Evolutionary conservation across 225 moss, liverwort and hornwort genomes (phyloP).

Genomic region (Anthoceros angustus): DNA sequence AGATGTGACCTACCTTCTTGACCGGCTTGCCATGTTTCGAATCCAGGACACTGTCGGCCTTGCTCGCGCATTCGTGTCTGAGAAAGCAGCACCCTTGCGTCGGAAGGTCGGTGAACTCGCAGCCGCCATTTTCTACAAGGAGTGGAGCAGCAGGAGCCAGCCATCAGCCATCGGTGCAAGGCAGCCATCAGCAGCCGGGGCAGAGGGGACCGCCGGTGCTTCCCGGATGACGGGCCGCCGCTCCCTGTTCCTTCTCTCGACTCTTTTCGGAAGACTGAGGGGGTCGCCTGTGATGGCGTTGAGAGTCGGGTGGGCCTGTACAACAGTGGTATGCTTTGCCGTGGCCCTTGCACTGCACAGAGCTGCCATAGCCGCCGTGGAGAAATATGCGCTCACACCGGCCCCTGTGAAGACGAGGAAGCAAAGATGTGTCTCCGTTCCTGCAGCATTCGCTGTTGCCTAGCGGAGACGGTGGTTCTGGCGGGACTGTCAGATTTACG

Average conservation of each 20-base stretch:
- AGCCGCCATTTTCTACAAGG: conserved; percentile 29
- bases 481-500: no score
- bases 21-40: not conserved
- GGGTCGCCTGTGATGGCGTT: not conserved
- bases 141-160: not conserved
- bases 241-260: not conserved
- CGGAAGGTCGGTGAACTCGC: conserved; percentile 34
- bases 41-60: conserved; percentile 35
- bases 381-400: not conserved
- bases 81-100: conserved; percentile 31
- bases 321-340: not conserved
- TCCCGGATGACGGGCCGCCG: not conserved
- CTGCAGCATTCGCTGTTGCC: no score
- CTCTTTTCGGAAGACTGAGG: not conserved
- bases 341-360: not conserved
- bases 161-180: not conserved
- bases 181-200: not conserved
- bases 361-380: not conserved
- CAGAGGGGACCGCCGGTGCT: not conserved
- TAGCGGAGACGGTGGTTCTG: no score
- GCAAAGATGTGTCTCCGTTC: not conserved
- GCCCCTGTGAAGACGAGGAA: not conserved
- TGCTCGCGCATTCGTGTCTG: conserved; percentile 48
- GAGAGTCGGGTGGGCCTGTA: not conserved
- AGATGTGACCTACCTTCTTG: not conserved